Base-by-base conservation (phyloP, 441 rosid species). In the Rhodomyrtus psidioides region DNA sequence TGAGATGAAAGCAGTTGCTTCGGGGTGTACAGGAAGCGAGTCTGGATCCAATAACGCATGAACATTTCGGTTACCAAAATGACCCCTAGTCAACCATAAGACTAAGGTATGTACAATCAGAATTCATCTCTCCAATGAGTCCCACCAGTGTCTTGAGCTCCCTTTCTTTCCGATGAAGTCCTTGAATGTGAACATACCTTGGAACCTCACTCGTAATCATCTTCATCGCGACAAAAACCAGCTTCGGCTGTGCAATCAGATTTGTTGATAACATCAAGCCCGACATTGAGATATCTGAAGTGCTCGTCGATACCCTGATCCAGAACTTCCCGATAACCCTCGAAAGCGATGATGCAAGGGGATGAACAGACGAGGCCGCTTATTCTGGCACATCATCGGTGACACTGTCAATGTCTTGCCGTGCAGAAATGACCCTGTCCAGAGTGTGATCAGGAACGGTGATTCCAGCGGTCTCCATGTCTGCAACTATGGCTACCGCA, bases 401-500 rank as follows among this genome's bases (percentile, higher is more conserved):
- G 6, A 89, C 85, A 76, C 13, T 89, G 86, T 93, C 95, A 54
- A 85, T 81, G 2, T 85, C 89, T 88, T 93, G 98, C 89, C 92
- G 93, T 83, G 95, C 97, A 86, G 96, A 90, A 83, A 97, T 97
- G 75, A 97, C 97, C 86, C 86, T 86, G 90, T 96, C 99, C 34
- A 97, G 88, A 76, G 94, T 96, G 88, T 94, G 90, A 62, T 92
- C 96, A 15, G 95, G 94, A 15, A 95, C 96, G 0, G 91, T 55
- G 54, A 96, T 92, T 87, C 99, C 97, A 23, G 95, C 82, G 2
- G 94, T 91, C 91, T 96, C 99, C 94, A 96, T 88, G 87, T 96
- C 99, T 9, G 99, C 98, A 58, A 95, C 98, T 84, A 96, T 94
- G 15, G 97, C 98, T 81, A 97, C 87, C 59, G 98, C 98, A 12